Percentiles rank a stretch among this genome's conserved stretches.
These are phyloP conservation scores for Trapa bicornis DNA, from an alignment of 345 rosid genomes.

Conservation along the genomic window DNA sequence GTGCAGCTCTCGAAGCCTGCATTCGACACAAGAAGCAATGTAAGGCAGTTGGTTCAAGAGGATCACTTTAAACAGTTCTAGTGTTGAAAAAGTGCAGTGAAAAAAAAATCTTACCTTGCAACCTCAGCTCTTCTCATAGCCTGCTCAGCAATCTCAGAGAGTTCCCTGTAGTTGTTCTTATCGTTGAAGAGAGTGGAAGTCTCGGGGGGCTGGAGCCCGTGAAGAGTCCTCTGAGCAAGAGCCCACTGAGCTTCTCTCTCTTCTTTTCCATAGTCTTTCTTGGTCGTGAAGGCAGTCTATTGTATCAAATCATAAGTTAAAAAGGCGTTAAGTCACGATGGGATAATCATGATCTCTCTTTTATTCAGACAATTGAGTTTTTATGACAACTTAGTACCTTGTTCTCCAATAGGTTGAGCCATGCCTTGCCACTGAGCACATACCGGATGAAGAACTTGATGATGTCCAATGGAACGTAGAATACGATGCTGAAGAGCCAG, in stretches of 20 bases:
- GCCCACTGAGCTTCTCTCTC: constrained; percentile 42
- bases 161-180: constrained; percentile 23
- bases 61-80: not conserved
- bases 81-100: not conserved
- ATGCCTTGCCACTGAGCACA: constrained; percentile 23
- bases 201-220: constrained; percentile 29
- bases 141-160: constrained; percentile 30
- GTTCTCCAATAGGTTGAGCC: constrained; percentile 21
- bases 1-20: constrained; percentile 24
- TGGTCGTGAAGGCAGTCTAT: constrained; percentile 33
- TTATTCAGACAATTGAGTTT: not conserved
- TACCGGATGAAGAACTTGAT: constrained; percentile 24
- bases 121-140: constrained; percentile 29
- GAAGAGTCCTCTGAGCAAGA: constrained; percentile 25
- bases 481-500: constrained; percentile 25
- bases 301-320: not conserved
- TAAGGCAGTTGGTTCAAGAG: not conserved
- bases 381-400: constrained; percentile 13
- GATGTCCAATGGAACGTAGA: constrained; percentile 22
- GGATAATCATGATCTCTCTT: not conserved
- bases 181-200: constrained; percentile 14
- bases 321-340: not conserved
- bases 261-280: constrained; percentile 28
- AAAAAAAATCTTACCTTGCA: constrained; percentile 15
- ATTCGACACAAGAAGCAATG: not conserved